Base-by-base conservation (phyloP, 192 early-diverging fungal genomes). In the Umbelopsis sp. region DNA sequence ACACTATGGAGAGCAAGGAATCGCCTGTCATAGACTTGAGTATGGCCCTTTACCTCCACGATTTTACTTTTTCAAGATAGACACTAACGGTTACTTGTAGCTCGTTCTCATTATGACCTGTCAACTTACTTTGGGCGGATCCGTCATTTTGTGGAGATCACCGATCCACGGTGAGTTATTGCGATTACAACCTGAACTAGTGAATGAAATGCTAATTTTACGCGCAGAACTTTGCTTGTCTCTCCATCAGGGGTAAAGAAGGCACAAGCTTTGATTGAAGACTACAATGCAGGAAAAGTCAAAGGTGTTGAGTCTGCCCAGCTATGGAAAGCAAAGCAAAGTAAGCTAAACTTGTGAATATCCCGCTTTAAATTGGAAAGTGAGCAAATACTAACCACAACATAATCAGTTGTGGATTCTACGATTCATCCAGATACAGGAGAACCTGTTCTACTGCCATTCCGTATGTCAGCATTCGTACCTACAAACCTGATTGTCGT, bases 401-500 rank as follows among this genome's bases (percentile, higher is more conserved):
- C 6, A 8, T 47, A 10, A 20, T 43, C 38, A 89, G 89, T 90
- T 25, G 83, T 93, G 32, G 91, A 94, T 62, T 89, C 90, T 25
- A 93, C 91, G 7, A 78, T 93, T 71, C 93, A 95, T 74, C 88
- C 92, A 34, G 92, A 95, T 75, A 94, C 92, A 3, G 91, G 91
- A 67, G 90, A 92, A 44, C 87, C 89, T 24, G 81, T 95, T 10
- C 80, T 93, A 17, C 69, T 95, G 34, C 93, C 92, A 32, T 95
- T 95, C 77, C 78, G 93, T 31, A 95, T 95, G 93, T 84, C 91
- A 1, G 91, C 83, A 51, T 95, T 94, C 78, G 91, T 93, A 22
- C 93, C 93, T 4, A 93, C 93, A 4, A 95, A 95, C 80, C 78
- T 94, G 77, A 68, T 90, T 20, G 86, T 95, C 31, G 88, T 94